These are phyloP conservation scores for Metarhizium anisopliae DNA, from an alignment of 2,329 filamentous ascomycete genomes.

Conservation along the genomic window DNA sequence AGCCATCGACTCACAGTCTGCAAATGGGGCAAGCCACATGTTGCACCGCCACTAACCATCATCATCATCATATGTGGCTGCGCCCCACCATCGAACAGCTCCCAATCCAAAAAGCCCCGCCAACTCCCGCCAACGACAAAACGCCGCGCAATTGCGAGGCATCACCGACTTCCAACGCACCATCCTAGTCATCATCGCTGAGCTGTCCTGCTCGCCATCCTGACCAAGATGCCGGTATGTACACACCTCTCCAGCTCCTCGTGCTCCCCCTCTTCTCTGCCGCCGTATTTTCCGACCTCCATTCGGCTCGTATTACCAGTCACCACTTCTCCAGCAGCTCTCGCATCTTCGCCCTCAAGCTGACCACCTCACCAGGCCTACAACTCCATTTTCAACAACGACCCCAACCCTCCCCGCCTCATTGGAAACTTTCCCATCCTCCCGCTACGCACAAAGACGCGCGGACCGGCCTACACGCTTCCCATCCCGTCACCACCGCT, in stretches of 20 bases:
- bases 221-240: conserved; percentile 39
- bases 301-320: background rate
- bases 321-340: background rate
- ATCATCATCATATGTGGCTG: too few relatives aligned
- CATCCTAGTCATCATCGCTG: conserved; percentile 13
- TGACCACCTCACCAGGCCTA: conserved; percentile 58
- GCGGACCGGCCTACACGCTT: conserved; percentile 88
- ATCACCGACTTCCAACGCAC: conserved; percentile 1
- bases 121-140: background rate
- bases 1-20: too few relatives aligned
- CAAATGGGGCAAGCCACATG: too few relatives aligned
- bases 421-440: conserved; percentile 91
- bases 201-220: conserved; percentile 12
- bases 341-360: background rate
- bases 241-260: conserved; percentile 7
- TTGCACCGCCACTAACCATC: too few relatives aligned
- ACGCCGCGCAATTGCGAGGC: background rate
- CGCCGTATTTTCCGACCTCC: background rate
- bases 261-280: background rate
- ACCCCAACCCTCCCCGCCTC: conserved; percentile 52
- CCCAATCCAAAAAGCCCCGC: background rate
- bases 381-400: conserved; percentile 92
- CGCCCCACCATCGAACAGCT: background rate
- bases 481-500: conserved; percentile 49
- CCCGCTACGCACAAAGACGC: conserved; percentile 86